A percentile compares a stretch with the other conserved stretches of the same genome.
Evolutionary conservation across 306 rosid species (phyloP).

Genomic region (Cucurbita ficifolia): DNA sequence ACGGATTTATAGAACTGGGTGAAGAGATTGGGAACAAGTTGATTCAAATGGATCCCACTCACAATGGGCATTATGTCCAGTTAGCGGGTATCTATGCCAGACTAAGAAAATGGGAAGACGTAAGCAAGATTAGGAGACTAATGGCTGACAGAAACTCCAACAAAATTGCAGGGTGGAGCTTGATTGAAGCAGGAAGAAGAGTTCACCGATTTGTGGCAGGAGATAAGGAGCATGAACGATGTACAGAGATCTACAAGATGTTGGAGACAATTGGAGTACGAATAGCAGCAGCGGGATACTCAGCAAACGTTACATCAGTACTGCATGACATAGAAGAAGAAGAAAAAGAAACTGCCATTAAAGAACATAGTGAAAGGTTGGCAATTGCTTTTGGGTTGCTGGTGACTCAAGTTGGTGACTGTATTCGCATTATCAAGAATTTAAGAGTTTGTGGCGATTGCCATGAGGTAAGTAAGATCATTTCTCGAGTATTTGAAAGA

Average conservation of each 20-base stretch:
- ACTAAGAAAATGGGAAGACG: conserved; percentile 75
- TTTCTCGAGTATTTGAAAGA: conserved; percentile 33
- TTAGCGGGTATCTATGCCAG: conserved; percentile 55
- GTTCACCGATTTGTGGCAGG: conserved; percentile 66
- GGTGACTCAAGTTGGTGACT: conserved; percentile 25
- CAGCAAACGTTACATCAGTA: conserved; percentile 22
- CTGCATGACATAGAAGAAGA: conserved; percentile 36
- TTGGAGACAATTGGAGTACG: conserved; percentile 32
- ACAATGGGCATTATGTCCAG: conserved; percentile 73
- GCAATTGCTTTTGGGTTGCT: conserved; percentile 32
- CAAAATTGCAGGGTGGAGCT: conserved; percentile 69
- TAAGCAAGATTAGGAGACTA: conserved; percentile 43
- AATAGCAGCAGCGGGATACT: conserved; percentile 37
- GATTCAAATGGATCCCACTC: conserved; percentile 53
- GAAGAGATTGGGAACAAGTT: conserved; percentile 57
- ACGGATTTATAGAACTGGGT: conserved; percentile 50
- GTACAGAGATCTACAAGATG: conserved; percentile 37
- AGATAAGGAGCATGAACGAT: conserved; percentile 44
- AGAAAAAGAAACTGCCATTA: conserved; percentile 27
- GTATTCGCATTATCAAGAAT: conserved; percentile 35
- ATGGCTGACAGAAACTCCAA: conserved; percentile 30
- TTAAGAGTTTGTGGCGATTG: conserved; percentile 38
- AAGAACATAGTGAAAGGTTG: conserved; percentile 33
- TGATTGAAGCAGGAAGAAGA: conserved; percentile 56
- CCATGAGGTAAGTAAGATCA: conserved; percentile 34